Evolutionary conservation across 164 flowering plant genomes (phyloP).

Genomic region (Tetracentron sinense): DNA sequence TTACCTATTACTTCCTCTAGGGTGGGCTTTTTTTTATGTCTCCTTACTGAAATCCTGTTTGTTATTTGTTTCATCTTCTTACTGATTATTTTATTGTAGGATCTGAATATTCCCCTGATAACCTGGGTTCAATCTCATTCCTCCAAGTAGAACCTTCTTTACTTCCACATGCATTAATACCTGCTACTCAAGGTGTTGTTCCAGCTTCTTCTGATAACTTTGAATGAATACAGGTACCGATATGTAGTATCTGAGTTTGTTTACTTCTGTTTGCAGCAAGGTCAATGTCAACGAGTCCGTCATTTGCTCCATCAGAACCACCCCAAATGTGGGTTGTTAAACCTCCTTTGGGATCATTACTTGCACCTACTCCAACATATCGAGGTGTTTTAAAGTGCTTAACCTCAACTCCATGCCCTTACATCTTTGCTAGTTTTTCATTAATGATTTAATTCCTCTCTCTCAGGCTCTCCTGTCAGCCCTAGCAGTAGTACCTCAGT

Average conservation of each 20-base stretch:
- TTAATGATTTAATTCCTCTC: not conserved
- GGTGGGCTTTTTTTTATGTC: not conserved
- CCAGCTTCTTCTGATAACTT: conserved; percentile 1
- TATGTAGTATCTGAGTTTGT: conserved; percentile 6
- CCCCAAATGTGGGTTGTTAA: conserved; percentile 12
- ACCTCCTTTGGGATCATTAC: conserved; percentile 31
- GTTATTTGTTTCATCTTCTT: not conserved
- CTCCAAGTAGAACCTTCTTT: conserved; percentile 5
- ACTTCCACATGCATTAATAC: conserved; percentile 2
- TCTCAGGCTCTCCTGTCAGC: conserved; percentile 38
- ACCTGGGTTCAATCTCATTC: conserved; percentile 5
- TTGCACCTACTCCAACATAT: conserved; percentile 47
- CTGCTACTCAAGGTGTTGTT: conserved; percentile 12
- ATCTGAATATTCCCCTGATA: conserved; percentile 2
- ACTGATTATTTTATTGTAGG: not conserved
- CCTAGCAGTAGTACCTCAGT: conserved; percentile 25
- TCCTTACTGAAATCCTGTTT: not conserved
- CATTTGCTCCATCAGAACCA: conserved; percentile 27
- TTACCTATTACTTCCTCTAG: not conserved
- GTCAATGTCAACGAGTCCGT: conserved; percentile 21
- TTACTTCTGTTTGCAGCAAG: conserved; percentile 35
- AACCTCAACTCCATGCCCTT: conserved; percentile 6
- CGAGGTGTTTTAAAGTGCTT: conserved; percentile 32
- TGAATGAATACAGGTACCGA: not conserved
- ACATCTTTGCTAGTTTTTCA: not conserved